phyloP scores from a whole-genome alignment of 2,329 filamentous ascomycete genomes.

The Hymenoscyphus occultus region DNA sequence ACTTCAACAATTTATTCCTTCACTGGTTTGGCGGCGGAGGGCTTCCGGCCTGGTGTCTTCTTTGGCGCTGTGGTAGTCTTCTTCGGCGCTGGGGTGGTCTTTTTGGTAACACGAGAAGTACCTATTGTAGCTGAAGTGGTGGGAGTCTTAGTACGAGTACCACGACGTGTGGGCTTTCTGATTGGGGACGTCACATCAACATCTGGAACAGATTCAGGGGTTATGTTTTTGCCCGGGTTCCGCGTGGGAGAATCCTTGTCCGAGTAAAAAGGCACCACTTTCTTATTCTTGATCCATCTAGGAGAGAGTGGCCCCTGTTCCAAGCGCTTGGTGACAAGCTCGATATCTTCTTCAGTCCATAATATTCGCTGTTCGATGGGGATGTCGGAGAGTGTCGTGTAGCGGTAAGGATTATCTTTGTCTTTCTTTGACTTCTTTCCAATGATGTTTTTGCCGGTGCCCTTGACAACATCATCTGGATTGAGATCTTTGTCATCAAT shows the following conservation, averaged over 20 bases:
- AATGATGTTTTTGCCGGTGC: too few species aligned
- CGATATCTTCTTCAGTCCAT: neutral
- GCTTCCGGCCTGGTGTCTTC: neutral
- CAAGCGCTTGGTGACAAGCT: neutral
- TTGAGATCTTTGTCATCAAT: too few species aligned
- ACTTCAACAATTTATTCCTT: neutral
- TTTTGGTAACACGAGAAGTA: too few species aligned
- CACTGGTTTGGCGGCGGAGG: neutral
- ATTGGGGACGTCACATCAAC: too few species aligned
- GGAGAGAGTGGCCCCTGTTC: neutral
- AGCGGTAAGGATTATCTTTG: neutral
- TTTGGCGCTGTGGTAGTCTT: neutral
- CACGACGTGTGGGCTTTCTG: too few species aligned
- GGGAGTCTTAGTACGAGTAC: too few species aligned
- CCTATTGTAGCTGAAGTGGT: too few species aligned
- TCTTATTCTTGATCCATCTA: neutral
- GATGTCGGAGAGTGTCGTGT: neutral
- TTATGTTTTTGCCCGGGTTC: neutral
- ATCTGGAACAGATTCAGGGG: neutral
- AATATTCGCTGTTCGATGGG: neutral
- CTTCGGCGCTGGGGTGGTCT: neutral
- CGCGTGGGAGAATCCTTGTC: neutral
- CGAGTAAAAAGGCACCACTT: neutral
- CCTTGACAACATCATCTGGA: too few species aligned
- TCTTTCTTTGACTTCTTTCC: neutral